Conservation (phyloP, 352 stramenopile species). For the Pythium periplocum region DNA sequence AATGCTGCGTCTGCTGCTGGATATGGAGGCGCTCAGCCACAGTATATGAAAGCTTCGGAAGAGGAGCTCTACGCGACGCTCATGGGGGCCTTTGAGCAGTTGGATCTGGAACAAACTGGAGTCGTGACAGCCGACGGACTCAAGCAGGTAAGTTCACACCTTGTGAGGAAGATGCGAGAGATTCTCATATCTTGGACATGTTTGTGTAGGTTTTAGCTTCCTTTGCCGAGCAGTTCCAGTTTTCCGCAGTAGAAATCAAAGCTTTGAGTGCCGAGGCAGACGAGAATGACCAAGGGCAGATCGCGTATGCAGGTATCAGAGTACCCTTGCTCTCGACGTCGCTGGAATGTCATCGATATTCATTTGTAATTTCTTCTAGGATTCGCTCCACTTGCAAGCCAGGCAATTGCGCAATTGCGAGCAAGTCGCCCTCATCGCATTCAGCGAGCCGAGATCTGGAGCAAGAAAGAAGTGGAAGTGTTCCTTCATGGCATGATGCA, state of each 20-base stretch:
- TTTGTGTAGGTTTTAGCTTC: constrained; percentile 24
- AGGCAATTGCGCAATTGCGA: constrained; percentile 40
- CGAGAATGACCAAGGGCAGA: constrained; percentile 48
- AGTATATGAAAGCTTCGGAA: constrained; percentile 60
- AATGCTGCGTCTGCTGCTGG: not conserved
- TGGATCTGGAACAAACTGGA: constrained; percentile 31
- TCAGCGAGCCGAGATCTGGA: constrained; percentile 31
- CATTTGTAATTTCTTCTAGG: constrained; percentile 13
- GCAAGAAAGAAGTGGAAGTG: constrained; percentile 36
- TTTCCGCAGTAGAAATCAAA: constrained; percentile 50
- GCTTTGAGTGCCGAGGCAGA: constrained; percentile 59
- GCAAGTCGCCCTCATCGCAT: constrained; percentile 40
- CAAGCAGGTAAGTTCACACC: constrained; percentile 22
- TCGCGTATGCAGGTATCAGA: constrained; percentile 33
- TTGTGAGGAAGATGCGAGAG: too few species aligned
- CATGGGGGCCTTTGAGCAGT: constrained; percentile 34
- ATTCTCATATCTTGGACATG: not conserved
- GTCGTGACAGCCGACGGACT: constrained; percentile 39
- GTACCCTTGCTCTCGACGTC: too few species aligned
- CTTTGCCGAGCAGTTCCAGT: constrained; percentile 44
- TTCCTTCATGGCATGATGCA: constrained; percentile 80
- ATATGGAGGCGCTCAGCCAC: constrained; percentile 1
- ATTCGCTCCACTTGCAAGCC: constrained; percentile 44
- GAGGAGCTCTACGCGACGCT: constrained; percentile 53
- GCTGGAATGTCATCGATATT: too few species aligned